Conservation (phyloP, 331 rosid species). For the Quercus lobata region DNA sequence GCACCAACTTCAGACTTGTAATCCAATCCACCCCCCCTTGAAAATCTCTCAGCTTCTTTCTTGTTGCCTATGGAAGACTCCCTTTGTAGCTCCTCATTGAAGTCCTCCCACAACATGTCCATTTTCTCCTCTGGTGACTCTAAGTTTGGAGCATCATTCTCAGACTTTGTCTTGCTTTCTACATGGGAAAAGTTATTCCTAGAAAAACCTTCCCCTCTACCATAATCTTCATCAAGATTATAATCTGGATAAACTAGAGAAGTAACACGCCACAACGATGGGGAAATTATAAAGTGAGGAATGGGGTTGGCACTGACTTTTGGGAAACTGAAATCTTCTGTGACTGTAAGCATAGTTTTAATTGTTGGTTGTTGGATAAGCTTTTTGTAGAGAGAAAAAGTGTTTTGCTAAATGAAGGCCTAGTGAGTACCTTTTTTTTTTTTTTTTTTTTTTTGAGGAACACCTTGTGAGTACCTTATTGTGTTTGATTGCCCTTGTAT, state of each 20-base stretch:
- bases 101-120: conserved; percentile 1
- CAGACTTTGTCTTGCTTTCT: neutral
- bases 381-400: neutral
- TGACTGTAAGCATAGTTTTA: neutral
- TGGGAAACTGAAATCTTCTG: neutral
- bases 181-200: neutral
- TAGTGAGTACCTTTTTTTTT: too few species aligned
- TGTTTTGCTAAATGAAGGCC: neutral
- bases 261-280: neutral
- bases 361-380: neutral
- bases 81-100: neutral
- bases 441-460: too few species aligned
- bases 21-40: neutral
- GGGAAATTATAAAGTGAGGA: neutral
- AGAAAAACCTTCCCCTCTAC: neutral
- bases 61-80: neutral
- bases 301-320: neutral
- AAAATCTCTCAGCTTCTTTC: neutral
- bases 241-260: neutral
- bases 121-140: neutral
- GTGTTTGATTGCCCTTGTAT: too few species aligned
- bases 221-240: neutral
- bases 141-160: neutral
- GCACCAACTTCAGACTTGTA: neutral
- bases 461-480: too few species aligned